Evolutionary conservation across 2,329 filamentous ascomycete genomes (phyloP), one percentile per base, ranked within the genome.

Genomic region (Malbranchea cinnamomea): DNA sequence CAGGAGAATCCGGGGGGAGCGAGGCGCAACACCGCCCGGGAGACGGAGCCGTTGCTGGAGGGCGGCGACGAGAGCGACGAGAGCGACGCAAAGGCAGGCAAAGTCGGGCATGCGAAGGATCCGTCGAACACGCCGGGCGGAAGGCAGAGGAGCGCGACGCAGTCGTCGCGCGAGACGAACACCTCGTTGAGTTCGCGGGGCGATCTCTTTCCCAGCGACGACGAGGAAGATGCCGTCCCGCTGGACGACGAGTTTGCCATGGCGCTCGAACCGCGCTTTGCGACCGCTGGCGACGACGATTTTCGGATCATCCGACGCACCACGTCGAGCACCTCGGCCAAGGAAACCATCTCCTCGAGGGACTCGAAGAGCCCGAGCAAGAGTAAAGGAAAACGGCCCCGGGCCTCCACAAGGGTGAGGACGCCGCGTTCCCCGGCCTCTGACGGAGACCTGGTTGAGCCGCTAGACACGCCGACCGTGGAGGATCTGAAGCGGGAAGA

Each of bases 171-270:
- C 23, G 77, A 77, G 39, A 93, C 85, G 1, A 78, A 74, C 16
- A 84, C 87, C 49, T 93, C 85, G 4, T 74, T 79, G 39, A 78
- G 85, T 44, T 93, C 84, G 7, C 66, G 87, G 26, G 84, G 84
- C 2, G 87, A 95, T 54, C 61, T 95, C 8, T 89, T 94, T 41
- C 83, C 83, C 0, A 93, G 84, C 44, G 84, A 92, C 45, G 83
- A 85, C 31, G 83, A 91, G 39, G 85, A 92, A 50, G 87, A 95
- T 54, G 87, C 87, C 1, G 72, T 93, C n/a, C 81, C 84, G 8
- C 59, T 95, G 11, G 82, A 87, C 44, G 87, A 94, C 48, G 85
- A 94, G 47, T 91, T 95, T 43, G 81, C 84, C 2, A 75, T 92
- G 50, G 73, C 75, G 3, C 63, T 94, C 37, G 76, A 84, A 36